phyloP scores from a whole-genome alignment of 2,329 filamentous ascomycete genomes.

The Simplicillium aogashimaense region DNA sequence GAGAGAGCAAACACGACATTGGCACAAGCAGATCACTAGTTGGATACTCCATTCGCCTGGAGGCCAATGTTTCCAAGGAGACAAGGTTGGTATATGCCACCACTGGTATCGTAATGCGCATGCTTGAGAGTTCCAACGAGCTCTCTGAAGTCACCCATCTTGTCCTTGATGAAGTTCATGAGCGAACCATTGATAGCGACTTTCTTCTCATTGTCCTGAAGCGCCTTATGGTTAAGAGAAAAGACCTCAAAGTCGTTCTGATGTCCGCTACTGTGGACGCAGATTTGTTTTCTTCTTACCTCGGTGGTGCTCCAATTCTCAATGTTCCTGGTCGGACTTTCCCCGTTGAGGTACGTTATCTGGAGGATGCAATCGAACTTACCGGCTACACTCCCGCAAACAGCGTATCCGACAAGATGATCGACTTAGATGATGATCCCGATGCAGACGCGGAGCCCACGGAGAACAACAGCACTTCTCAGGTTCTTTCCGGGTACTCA shows the following conservation, averaged over 20 bases:
- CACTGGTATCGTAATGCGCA: constrained; percentile 88
- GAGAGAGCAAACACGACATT: constrained; percentile 71
- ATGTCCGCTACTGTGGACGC: constrained; percentile 98
- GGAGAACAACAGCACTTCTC: constrained; percentile 30
- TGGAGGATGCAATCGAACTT: constrained; percentile 87
- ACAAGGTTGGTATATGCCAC: constrained; percentile 87
- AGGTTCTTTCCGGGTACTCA: constrained; percentile 64
- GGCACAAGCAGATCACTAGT: constrained; percentile 78
- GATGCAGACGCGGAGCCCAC: constrained; percentile 38
- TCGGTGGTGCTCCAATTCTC: constrained; percentile 75
- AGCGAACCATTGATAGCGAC: constrained; percentile 92
- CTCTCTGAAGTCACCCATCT: constrained; percentile 86
- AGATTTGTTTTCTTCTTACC: constrained; percentile 79
- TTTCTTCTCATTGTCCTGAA: constrained; percentile 89
- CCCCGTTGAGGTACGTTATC: constrained; percentile 75
- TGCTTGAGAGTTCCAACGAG: constrained; percentile 84
- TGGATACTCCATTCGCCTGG: constrained; percentile 88
- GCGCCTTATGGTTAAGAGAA: constrained; percentile 64
- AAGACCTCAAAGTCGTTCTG: constrained; percentile 81
- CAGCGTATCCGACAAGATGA: constrained; percentile 38
- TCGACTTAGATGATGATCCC: constrained; percentile 55
- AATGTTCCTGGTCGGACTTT: constrained; percentile 91
- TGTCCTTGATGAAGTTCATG: constrained; percentile 95
- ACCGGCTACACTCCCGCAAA: constrained; percentile 58
- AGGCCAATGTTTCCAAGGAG: constrained; percentile 73